Percentiles rank a stretch among this genome's conserved stretches.
These are phyloP conservation scores for Casaregolazyma suthepensis DNA, from an alignment of 1,139 yeast genomes.

Conservation along the genomic window DNA sequence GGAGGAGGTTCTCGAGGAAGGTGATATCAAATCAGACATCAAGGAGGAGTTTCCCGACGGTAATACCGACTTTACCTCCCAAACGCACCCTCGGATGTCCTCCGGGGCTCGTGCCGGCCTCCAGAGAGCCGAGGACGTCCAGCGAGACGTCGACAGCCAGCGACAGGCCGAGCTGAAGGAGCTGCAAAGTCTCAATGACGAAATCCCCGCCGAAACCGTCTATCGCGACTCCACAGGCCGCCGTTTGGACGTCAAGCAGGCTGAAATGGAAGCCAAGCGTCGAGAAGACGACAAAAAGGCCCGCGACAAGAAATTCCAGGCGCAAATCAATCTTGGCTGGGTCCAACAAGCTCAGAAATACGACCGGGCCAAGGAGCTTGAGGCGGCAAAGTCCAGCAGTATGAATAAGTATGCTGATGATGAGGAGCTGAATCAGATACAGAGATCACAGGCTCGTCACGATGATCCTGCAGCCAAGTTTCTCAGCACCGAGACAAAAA, in stretches of 20 bases:
- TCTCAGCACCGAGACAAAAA: slow-evolving; percentile 17
- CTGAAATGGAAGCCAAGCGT: slow-evolving; percentile 27
- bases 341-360: slow-evolving; percentile 36
- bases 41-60: slow-evolving; percentile 7
- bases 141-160: slow-evolving; percentile 31
- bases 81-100: slow-evolving; percentile 26
- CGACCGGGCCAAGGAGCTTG: slow-evolving; percentile 27
- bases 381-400: slow-evolving; percentile 30
- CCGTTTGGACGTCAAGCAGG: slow-evolving; percentile 39
- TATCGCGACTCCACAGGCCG: slow-evolving; percentile 58
- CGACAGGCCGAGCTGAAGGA: slow-evolving; percentile 24
- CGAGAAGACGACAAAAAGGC: slow-evolving; percentile 30
- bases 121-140: slow-evolving; percentile 40
- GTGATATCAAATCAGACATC: not conserved
- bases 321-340: slow-evolving; percentile 41
- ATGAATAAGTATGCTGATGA: slow-evolving; percentile 37
- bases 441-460: slow-evolving; percentile 36
- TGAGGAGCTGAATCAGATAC: slow-evolving; percentile 35
- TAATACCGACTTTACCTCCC: no score
- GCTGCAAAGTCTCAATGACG: slow-evolving; percentile 9
- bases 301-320: slow-evolving; percentile 29
- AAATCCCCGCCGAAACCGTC: slow-evolving; percentile 38
- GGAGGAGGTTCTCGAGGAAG: not conserved
- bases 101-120: slow-evolving; percentile 43
- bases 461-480: slow-evolving; percentile 70